These are phyloP conservation scores for Rhodamnia rubescens DNA, from an alignment of 345 rosid genomes.

Conservation along the genomic window DNA sequence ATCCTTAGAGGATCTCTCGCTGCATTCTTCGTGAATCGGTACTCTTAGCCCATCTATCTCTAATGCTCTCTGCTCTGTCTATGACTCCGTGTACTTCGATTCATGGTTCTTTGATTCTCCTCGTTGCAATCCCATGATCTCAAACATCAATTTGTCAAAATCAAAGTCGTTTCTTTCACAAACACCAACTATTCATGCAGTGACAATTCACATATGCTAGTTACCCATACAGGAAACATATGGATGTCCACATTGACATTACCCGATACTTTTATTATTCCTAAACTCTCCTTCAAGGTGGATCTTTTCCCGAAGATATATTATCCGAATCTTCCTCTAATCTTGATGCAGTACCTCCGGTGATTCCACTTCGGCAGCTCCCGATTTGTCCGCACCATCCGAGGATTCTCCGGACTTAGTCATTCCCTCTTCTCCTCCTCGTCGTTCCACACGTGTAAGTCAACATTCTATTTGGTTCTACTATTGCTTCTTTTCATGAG, in stretches of 20 bases:
- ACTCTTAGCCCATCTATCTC: too few species aligned
- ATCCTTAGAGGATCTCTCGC: not conserved
- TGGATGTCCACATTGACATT: not conserved
- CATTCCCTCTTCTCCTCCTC: too few species aligned
- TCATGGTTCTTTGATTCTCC: not conserved
- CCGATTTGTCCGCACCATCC: too few species aligned
- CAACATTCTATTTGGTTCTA: too few species aligned
- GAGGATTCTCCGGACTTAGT: too few species aligned
- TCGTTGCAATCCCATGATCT: not conserved
- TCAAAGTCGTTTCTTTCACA: not conserved
- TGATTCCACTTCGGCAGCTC: too few species aligned
- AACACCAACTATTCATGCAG: not conserved
- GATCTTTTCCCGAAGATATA: too few species aligned
- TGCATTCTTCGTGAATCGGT: not conserved
- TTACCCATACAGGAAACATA: not conserved
- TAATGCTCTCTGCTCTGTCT: not conserved
- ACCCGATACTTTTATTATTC: not conserved
- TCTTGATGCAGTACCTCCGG: too few species aligned
- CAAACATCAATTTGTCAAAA: not conserved
- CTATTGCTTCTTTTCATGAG: too few species aligned
- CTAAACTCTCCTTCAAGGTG: too few species aligned
- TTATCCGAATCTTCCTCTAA: too few species aligned
- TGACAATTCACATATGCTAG: not conserved
- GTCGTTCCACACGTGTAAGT: too few species aligned
- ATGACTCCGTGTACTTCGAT: fast-evolving